Evolutionary conservation across 805 yeast species (phyloP), one percentile per base, ranked within the genome.

Genomic region (Kazachstania taianensis): DNA sequence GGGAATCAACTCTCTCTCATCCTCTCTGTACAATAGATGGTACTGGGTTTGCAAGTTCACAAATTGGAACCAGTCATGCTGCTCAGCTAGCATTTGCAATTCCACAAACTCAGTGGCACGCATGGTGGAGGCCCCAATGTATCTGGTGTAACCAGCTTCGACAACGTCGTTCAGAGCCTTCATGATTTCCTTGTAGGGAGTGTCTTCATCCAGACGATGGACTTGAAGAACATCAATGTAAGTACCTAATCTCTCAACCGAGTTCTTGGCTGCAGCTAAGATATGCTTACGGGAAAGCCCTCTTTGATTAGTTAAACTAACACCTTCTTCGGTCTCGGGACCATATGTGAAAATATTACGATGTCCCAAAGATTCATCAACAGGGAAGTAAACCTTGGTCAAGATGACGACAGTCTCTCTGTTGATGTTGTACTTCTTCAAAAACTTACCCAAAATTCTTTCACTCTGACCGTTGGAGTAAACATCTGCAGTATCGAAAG

Each of bases 61-160:
- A 43, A 78, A 77, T 49, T 73, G 74, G 41, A 62, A 61, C 78
- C 78, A 77, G 23, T 67, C 68, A 43, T 67, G 43, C 48, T 62
- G 62, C 38, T 76, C 80, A 3, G 84, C 83, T 37, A 66, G 55
- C 40, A 53, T 58, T 48, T 78, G 83, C 47, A 73, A 45, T 45
- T 63, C 66, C 2, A 65, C 72, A 49, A 77, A 75, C 45, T 75
- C 74, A n/a, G 57, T 53, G 2, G 77, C 69, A 41, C 61, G 61
- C 81, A 77, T 75, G 1, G 78, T 55, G 1, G 80, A 74, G 1
- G 81, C 80, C 9, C 82, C 82, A 40, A 77, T 65, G 50, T 76
- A 76, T 34, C 79, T 60, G 3, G 63, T 63, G 18, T 57, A 48
- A 3, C 80, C 81, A 16, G 44, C 37, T 26, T 62, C 61, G n/a